These are phyloP conservation scores for Colletotrichum abscissum DNA, from an alignment of 2,329 filamentous ascomycete genomes.

Conservation along the genomic window DNA sequence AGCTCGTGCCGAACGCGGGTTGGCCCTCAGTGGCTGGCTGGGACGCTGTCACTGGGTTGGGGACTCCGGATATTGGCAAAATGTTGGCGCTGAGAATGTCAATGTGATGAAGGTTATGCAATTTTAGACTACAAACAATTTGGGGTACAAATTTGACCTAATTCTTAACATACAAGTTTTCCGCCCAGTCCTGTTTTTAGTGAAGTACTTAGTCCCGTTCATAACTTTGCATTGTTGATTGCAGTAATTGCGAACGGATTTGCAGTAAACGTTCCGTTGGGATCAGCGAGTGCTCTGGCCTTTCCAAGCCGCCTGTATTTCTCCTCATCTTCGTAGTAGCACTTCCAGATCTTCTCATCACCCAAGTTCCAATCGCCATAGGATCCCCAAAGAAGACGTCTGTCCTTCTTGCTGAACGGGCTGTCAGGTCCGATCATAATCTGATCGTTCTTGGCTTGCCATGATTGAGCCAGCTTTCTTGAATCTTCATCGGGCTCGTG, in stretches of 20 bases:
- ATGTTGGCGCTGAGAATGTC: conserved; percentile 38
- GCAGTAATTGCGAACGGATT: conserved; percentile 44
- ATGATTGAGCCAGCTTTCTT: conserved; percentile 50
- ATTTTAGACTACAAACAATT: background rate
- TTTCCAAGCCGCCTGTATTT: conserved; percentile 48
- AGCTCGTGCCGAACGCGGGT: conserved; percentile 41
- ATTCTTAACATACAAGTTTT: background rate
- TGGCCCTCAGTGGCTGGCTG: conserved; percentile 46
- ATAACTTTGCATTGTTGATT: background rate
- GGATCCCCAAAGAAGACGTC: conserved; percentile 52
- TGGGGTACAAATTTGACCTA: background rate
- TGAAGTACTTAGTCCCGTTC: background rate
- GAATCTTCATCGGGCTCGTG: conserved; percentile 44
- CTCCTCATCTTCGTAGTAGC: conserved; percentile 48
- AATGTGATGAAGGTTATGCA: background rate
- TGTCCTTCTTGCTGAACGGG: conserved; percentile 49
- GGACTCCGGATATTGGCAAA: conserved; percentile 56
- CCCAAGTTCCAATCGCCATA: conserved; percentile 50
- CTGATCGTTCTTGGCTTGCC: conserved; percentile 55
- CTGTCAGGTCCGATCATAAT: conserved; percentile 40
- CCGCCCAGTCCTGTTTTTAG: background rate
- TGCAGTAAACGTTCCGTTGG: conserved; percentile 49
- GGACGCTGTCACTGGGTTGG: conserved; percentile 54
- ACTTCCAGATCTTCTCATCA: conserved; percentile 43
- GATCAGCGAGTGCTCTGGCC: conserved; percentile 46